These are phyloP conservation scores for Cenchrus purpureus DNA, from an alignment of 176 grass and related monocot species.

Conservation along the genomic window DNA sequence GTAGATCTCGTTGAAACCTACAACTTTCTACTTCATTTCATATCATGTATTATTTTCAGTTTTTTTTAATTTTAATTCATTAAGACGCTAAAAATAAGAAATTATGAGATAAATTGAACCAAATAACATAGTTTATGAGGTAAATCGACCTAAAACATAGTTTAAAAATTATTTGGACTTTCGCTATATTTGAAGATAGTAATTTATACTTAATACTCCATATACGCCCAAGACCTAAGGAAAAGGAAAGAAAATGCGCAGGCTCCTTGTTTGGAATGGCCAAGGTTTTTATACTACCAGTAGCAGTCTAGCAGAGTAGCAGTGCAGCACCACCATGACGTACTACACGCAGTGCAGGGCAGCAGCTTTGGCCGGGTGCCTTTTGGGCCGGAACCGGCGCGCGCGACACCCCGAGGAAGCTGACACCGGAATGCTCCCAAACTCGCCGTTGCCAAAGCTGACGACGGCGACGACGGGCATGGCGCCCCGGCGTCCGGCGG, in stretches of 20 bases:
- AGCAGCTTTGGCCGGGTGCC: not conserved
- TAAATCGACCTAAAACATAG: too few species aligned
- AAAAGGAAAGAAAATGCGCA: not conserved
- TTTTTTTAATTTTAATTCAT: too few species aligned
- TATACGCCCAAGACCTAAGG: not conserved
- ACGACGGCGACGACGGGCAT: not conserved
- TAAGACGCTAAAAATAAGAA: too few species aligned
- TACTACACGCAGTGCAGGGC: not conserved
- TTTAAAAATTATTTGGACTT: too few species aligned
- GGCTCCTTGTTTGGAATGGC: constrained; percentile 19
- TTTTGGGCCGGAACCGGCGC: not conserved
- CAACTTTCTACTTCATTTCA: too few species aligned
- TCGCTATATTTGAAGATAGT: too few species aligned
- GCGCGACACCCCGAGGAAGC: constrained; percentile 36
- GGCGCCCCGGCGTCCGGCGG: not conserved
- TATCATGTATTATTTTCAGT: too few species aligned
- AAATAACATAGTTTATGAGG: too few species aligned
- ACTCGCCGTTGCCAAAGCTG: constrained; percentile 34
- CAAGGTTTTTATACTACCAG: constrained; percentile 10
- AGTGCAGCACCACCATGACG: too few species aligned
- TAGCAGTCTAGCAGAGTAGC: not conserved
- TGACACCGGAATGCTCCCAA: constrained; percentile 43
- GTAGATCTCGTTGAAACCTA: too few species aligned
- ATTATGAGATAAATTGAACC: too few species aligned
- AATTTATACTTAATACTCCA: too few species aligned